These are phyloP conservation scores for Tubosaeta sp. DNA, from an alignment of 768 basidiomycete genomes.

Conservation along the genomic window DNA sequence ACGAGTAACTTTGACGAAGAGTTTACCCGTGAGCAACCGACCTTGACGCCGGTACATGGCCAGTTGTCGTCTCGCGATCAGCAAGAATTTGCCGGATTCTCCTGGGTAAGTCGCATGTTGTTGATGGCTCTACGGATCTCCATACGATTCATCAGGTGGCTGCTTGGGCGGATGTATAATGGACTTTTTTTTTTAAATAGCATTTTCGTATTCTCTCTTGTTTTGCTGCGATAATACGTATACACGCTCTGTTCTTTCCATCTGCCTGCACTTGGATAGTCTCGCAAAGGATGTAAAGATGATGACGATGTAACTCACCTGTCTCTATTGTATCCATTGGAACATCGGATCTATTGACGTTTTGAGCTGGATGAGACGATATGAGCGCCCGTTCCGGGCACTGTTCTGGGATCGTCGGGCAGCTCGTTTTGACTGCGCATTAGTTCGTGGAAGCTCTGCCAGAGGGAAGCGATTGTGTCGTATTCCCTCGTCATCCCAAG, in stretches of 20 bases:
- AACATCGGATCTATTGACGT: conserved; percentile 17
- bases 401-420: conserved; percentile 31
- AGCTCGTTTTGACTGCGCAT: conserved; percentile 53
- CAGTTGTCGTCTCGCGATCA: conserved; percentile 89
- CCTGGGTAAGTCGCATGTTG: conserved; percentile 58
- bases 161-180: conserved; percentile 54
- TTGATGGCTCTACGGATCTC: background rate
- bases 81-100: conserved; percentile 95
- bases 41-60: conserved; percentile 94
- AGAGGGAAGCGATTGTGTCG: conserved; percentile 79
- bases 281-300: conserved; percentile 23
- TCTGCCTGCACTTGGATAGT: conserved; percentile 39
- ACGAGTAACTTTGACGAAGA: conserved; percentile 96
- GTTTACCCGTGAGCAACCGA: conserved; percentile 95
- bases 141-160: conserved; percentile 30
- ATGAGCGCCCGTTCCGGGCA: conserved; percentile 71
- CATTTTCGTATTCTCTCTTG: conserved; percentile 28
- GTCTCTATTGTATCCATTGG: conserved; percentile 4
- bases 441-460: conserved; percentile 75
- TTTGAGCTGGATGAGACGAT: conserved; percentile 37
- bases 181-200: conserved; percentile 19
- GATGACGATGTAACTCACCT: conserved; percentile 19
- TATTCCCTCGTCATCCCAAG: conserved; percentile 91
- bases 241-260: conserved; percentile 21
- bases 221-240: conserved; percentile 33